Conservation (phyloP, 148 eudicot genomes). For the Fagopyrum tataricum region DNA sequence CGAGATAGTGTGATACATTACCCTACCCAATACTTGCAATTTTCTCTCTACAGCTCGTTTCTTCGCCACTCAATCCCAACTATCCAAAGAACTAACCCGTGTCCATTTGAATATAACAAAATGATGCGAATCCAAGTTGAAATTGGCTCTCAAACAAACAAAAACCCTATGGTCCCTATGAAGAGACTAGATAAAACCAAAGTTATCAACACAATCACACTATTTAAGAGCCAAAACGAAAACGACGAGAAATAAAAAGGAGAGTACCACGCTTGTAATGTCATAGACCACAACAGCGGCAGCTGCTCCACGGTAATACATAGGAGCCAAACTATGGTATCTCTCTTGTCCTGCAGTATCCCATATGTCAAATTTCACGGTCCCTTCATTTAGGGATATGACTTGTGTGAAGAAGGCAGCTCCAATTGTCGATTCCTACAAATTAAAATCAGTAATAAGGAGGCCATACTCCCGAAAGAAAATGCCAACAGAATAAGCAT, state of each 20-base stretch:
- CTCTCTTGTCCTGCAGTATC: constrained; percentile 84
- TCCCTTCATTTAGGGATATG: constrained; percentile 46
- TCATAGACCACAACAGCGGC: constrained; percentile 75
- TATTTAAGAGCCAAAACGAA: not conserved
- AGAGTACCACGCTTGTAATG: constrained; percentile 42
- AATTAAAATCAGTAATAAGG: not conserved
- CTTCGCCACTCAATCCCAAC: not conserved
- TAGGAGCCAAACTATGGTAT: constrained; percentile 80
- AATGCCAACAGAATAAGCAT: not conserved
- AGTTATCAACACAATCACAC: not conserved
- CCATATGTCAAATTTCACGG: constrained; percentile 71
- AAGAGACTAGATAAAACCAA: not conserved
- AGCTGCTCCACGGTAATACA: constrained; percentile 81
- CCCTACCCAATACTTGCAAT: not conserved
- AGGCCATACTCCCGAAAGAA: not conserved
- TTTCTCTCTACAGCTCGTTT: not conserved
- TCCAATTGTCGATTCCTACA: constrained; percentile 73
- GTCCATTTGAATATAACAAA: not conserved
- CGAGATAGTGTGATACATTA: not conserved
- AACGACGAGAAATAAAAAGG: not conserved
- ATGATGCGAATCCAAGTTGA: not conserved
- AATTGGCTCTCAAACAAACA: not conserved
- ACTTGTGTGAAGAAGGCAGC: constrained; percentile 80
- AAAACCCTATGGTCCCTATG: not conserved
- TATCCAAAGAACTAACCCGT: not conserved